Evolutionary conservation across 2,329 filamentous ascomycete species (phyloP), one percentile per base, ranked within the genome.

Genomic region (Pleurostoma richardsiae): DNA sequence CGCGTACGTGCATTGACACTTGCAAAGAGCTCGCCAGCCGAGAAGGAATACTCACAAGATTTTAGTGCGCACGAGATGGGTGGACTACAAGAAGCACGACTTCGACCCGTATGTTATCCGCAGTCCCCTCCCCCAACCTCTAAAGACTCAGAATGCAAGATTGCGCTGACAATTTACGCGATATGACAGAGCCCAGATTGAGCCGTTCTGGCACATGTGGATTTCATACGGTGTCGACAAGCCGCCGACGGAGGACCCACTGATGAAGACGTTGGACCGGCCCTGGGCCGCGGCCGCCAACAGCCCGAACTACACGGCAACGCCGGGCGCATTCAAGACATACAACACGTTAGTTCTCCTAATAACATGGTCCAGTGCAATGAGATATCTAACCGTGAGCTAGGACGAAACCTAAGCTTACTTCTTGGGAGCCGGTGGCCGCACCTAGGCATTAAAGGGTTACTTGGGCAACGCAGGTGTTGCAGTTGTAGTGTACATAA

Each of bases 171-270:
- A 38, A 29, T 48, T 58, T 49, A 56, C 47, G 42, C 10, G 42
- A 30, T 45, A 33, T 30, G 38, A 49, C 54, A 86, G 83, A 52
- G 81, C 82, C 49, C 89, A 96, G 46, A 88, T 96, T 59, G 92
- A 97, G 70, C 91, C 92, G 43, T 88, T 92, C 69, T 99, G 94
- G 94, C 94, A 97, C 72, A 90, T 88, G 30, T 99, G 94, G 94
- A 90, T 99, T 58, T 90, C 90, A 55, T 97, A 99, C 72, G 74
- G 84, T 71, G 85, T 96, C 59, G 90, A 97, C 69, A 87, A 88
- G 69, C 83, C 92, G 36, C 94, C 94, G 2, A 80, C 76, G 36
- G 70, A 86, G 61, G 94, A 99, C 65, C 73, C 83, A 44, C 67
- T 94, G 52, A 62, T 95, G 53, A 79, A 83, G 59, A 76, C 82